Evolutionary conservation across 2,329 filamentous ascomycete genomes (phyloP).

Genomic region (Fusarium buxicola): DNA sequence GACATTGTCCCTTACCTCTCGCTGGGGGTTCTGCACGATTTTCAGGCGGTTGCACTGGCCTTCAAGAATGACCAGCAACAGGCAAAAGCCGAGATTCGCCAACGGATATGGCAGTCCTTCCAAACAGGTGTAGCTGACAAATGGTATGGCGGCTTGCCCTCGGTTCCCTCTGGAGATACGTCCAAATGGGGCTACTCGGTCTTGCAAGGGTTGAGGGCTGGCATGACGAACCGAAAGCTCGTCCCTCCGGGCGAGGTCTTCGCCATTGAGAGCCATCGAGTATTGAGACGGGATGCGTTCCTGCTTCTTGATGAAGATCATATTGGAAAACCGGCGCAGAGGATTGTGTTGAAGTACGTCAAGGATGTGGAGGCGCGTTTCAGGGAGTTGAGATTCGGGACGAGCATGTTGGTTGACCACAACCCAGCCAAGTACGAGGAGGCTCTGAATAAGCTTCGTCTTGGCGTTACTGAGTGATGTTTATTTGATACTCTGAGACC

Average conservation of each 20-base stretch:
- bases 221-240: constrained; percentile 76
- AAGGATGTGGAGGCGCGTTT: constrained; percentile 77
- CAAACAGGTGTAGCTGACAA: constrained; percentile 70
- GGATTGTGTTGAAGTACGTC: constrained; percentile 77
- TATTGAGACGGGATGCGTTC: constrained; percentile 75
- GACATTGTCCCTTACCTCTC: constrained; percentile 81
- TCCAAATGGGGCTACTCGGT: constrained; percentile 77
- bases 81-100: constrained; percentile 74
- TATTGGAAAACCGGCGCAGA: constrained; percentile 73
- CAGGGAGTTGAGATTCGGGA: constrained; percentile 76
- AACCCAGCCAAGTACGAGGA: constrained; percentile 80
- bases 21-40: constrained; percentile 78
- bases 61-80: constrained; percentile 78
- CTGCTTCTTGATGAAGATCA: constrained; percentile 58
- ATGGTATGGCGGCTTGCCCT: constrained; percentile 64
- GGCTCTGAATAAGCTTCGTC: constrained; percentile 69
- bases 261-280: constrained; percentile 74
- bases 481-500: constrained; percentile 12
- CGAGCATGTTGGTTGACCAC: constrained; percentile 81
- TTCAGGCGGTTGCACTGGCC: constrained; percentile 76
- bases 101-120: constrained; percentile 73
- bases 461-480: constrained; percentile 56
- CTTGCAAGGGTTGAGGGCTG: constrained; percentile 72
- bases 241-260: constrained; percentile 83
- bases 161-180: constrained; percentile 61